Conservation (phyloP, 768 basidiomycete genomes). For the Boletus sp. region DNA sequence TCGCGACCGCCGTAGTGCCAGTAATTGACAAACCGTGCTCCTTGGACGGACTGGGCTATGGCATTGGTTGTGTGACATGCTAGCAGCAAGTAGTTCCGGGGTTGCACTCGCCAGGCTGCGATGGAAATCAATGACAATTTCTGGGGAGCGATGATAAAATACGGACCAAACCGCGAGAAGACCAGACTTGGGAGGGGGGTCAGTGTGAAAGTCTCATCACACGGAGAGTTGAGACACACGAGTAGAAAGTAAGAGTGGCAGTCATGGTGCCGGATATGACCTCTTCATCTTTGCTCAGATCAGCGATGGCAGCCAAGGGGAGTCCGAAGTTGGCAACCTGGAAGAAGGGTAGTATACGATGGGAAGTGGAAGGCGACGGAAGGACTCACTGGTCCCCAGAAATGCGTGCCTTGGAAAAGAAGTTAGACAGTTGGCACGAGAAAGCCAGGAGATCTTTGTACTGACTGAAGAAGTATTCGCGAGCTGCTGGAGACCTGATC, state of each 20-base stretch:
- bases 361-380: constrained; percentile 1
- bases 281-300: constrained; percentile 92
- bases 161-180: constrained; percentile 91
- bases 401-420: constrained; percentile 75
- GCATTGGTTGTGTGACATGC: constrained; percentile 93
- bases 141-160: background rate
- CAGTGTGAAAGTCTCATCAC: constrained; percentile 7
- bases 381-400: constrained; percentile 91
- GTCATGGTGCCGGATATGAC: constrained; percentile 98
- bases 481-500: constrained; percentile 87
- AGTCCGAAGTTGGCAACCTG: constrained; percentile 99
- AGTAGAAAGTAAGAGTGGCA: constrained; percentile 83
- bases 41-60: constrained; percentile 82
- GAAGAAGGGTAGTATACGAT: constrained; percentile 7
- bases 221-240: constrained; percentile 57
- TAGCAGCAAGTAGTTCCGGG: constrained; percentile 94
- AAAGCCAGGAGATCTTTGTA: constrained; percentile 9
- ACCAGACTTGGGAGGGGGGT: constrained; percentile 48
- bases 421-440: constrained; percentile 17
- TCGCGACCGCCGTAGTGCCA: constrained; percentile 90
- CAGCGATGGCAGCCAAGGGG: constrained; percentile 88
- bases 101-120: constrained; percentile 90
- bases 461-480: constrained; percentile 95
- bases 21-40: constrained; percentile 82
- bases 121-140: constrained; percentile 5